A percentile compares a stretch with the other conserved stretches of the same genome.
phyloP scores from a whole-genome alignment of 441 rosid species.

The Euphorbia schlechtendalii region DNA sequence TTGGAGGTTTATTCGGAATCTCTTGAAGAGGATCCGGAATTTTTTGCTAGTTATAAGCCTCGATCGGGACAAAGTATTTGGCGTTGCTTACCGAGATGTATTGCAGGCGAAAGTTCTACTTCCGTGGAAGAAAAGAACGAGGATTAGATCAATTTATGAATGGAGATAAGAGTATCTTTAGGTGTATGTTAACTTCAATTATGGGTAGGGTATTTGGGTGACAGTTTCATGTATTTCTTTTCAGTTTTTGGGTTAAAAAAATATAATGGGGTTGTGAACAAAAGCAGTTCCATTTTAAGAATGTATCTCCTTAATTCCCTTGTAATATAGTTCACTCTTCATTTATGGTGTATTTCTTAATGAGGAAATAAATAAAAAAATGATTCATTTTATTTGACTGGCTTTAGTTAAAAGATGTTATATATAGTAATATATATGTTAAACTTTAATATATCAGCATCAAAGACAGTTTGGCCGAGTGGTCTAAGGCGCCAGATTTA shows the following conservation, averaged over 20 bases:
- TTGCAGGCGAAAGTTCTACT: constrained; percentile 19
- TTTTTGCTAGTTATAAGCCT: constrained; percentile 40
- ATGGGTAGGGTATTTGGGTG: constrained; percentile 5
- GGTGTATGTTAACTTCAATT: constrained; percentile 9
- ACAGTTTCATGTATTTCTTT: not conserved
- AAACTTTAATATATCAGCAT: no score
- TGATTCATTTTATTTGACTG: not conserved
- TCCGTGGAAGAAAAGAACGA: constrained; percentile 19
- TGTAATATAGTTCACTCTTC: not conserved
- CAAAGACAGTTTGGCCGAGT: constrained; percentile 84
- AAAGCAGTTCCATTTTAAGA: constrained; percentile 17
- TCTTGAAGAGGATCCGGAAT: constrained; percentile 45
- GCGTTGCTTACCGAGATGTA: constrained; percentile 40
- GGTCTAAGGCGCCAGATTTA: constrained; percentile 99
- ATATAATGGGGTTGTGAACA: constrained; percentile 17
- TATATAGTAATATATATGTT: no score
- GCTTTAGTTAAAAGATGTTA: no score
- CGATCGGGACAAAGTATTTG: constrained; percentile 19
- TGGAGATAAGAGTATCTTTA: constrained; percentile 25
- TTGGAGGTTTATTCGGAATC: constrained; percentile 47
- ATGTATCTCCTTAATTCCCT: not conserved
- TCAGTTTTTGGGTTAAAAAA: not conserved
- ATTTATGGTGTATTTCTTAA: not conserved
- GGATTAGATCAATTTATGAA: constrained; percentile 1
- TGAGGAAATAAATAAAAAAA: not conserved